These are phyloP conservation scores for Chalciporus sphaerocephalus DNA, from an alignment of 768 basidiomycete genomes.

Conservation along the genomic window DNA sequence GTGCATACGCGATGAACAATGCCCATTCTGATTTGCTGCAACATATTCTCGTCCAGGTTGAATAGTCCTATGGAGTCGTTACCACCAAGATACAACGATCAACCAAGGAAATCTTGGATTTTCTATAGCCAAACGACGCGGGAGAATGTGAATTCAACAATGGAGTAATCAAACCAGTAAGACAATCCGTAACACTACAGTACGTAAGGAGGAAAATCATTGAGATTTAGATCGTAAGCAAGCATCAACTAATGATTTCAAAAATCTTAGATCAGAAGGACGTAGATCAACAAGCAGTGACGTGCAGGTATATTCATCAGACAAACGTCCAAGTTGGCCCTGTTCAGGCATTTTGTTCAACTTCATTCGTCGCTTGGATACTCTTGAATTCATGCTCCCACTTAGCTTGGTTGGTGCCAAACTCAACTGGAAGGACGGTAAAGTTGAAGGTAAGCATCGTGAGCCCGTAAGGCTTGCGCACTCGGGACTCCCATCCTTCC, in stretches of 20 bases:
- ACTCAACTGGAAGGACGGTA: conserved; percentile 24
- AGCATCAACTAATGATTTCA: not conserved
- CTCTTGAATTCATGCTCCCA: conserved; percentile 13
- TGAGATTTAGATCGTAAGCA: not conserved
- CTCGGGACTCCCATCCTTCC: conserved; percentile 64
- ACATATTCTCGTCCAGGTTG: no score
- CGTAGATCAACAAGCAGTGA: not conserved
- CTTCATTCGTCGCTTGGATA: not conserved
- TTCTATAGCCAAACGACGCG: no score
- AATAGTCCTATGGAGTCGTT: no score
- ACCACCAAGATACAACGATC: no score
- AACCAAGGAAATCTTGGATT: no score
- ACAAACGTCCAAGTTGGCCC: no score
- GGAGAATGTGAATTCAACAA: no score
- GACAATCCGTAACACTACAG: no score
- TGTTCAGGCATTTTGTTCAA: not conserved
- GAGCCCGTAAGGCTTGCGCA: conserved; percentile 51
- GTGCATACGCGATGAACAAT: not conserved
- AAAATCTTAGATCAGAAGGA: not conserved
- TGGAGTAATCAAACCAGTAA: no score
- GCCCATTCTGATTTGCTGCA: not conserved
- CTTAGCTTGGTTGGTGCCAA: conserved; percentile 17
- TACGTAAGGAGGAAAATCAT: not conserved
- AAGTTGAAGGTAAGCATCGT: conserved; percentile 57
- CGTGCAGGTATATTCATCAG: not conserved